Percentiles rank a stretch among this genome's conserved stretches.
Conservation (phyloP, 2,329 filamentous ascomycete species). For the Ilyonectria robusta region DNA sequence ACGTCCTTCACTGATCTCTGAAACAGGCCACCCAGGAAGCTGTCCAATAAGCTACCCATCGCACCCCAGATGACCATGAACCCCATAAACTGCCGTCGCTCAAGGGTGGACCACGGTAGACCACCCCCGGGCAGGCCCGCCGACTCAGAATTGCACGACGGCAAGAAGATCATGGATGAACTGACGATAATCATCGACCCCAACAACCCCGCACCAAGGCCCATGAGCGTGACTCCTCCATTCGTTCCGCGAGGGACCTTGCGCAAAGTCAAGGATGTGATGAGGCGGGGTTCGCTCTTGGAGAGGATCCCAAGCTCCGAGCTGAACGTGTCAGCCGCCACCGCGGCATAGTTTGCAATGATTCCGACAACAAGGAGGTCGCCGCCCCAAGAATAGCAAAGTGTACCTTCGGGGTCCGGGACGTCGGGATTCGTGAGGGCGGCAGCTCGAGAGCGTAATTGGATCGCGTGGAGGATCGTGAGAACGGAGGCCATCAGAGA, state of each 20-base stretch:
- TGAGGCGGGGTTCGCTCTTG: constrained; percentile 81
- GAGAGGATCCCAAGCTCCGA: constrained; percentile 96
- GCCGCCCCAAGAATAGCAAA: constrained; percentile 73
- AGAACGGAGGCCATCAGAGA: constrained; percentile 82
- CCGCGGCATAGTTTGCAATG: constrained; percentile 89
- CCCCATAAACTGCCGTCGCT: constrained; percentile 64
- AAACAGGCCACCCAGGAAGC: constrained; percentile 85
- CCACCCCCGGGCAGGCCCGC: constrained; percentile 58
- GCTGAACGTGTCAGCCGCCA: constrained; percentile 93
- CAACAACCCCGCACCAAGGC: constrained; percentile 79
- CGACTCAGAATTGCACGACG: constrained; percentile 71
- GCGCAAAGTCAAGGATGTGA: constrained; percentile 83
- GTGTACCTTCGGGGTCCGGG: constrained; percentile 55
- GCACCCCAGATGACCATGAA: constrained; percentile 81
- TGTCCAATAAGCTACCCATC: constrained; percentile 88
- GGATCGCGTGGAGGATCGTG: constrained; percentile 71
- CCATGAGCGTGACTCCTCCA: constrained; percentile 86
- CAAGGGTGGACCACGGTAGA: constrained; percentile 62
- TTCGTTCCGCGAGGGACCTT: constrained; percentile 93
- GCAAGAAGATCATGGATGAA: constrained; percentile 75
- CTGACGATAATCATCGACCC: constrained; percentile 82
- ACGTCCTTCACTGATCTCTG: constrained; percentile 91
- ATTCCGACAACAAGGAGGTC: constrained; percentile 76
- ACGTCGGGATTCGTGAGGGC: constrained; percentile 53
- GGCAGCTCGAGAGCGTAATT: constrained; percentile 65